These are phyloP conservation scores for Hydrangea macrophylla DNA, from an alignment of 148 eudicot species.

Conservation along the genomic window DNA sequence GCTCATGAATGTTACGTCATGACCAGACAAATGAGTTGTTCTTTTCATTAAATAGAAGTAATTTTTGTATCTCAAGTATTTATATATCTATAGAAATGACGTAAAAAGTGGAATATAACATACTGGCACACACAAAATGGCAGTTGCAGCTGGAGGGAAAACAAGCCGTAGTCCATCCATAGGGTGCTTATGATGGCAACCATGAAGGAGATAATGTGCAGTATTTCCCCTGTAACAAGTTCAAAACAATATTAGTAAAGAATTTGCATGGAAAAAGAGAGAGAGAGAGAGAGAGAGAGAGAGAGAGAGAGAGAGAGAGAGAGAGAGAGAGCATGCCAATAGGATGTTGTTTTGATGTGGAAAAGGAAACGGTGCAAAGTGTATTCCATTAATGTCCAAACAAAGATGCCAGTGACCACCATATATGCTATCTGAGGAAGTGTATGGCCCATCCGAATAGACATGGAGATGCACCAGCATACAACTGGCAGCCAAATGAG, in stretches of 20 bases:
- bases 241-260: not conserved
- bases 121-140: constrained; percentile 59
- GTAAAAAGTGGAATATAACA: constrained; percentile 15
- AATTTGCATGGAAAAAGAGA: not conserved
- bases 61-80: not conserved
- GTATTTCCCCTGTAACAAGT: constrained; percentile 59
- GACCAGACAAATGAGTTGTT: not conserved
- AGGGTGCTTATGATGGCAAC: constrained; percentile 94
- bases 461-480: constrained; percentile 45
- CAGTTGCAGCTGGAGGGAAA: constrained; percentile 87
- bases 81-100: not conserved
- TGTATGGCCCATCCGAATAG: constrained; percentile 50
- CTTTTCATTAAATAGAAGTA: not conserved
- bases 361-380: constrained; percentile 80
- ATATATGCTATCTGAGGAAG: constrained; percentile 36
- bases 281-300: no score
- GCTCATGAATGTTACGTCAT: not conserved
- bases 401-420: constrained; percentile 54
- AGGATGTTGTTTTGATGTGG: constrained; percentile 77
- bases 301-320: not conserved
- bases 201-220: constrained; percentile 78
- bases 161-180: constrained; percentile 89
- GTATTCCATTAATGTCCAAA: constrained; percentile 82
- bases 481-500: constrained; percentile 82
- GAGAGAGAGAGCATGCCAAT: constrained; percentile 45